Conservation (phyloP, 441 rosid genomes). For the Hypseocharis bilobata region DNA sequence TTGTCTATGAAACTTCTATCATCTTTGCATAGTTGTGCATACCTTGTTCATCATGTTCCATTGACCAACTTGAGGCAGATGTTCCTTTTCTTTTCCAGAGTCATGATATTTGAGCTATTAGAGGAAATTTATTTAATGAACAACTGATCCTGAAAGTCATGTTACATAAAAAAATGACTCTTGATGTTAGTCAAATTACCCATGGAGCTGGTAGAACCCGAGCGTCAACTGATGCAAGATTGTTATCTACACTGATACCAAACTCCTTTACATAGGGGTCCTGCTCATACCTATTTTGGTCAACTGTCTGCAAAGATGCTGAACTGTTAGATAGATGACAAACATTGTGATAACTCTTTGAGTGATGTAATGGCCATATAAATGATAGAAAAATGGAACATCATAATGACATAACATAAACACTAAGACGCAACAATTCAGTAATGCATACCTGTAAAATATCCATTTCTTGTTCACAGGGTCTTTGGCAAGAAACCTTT, state of each 20-base stretch:
- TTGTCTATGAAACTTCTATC: neutral
- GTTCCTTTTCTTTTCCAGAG: slow-evolving; percentile 87
- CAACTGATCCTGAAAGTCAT: slow-evolving; percentile 10
- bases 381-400: neutral
- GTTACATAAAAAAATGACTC: neutral
- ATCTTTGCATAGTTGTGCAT: slow-evolving; percentile 8
- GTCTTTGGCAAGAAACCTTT: slow-evolving; percentile 42
- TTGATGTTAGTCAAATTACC: slow-evolving; percentile 36
- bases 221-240: slow-evolving; percentile 82
- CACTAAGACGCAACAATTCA: neutral
- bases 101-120: slow-evolving; percentile 87
- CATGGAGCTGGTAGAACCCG: slow-evolving; percentile 97
- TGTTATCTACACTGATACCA: slow-evolving; percentile 73
- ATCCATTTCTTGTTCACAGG: slow-evolving; percentile 32
- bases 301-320: slow-evolving; percentile 27
- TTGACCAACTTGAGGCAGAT: slow-evolving; percentile 90
- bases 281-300: slow-evolving; percentile 27
- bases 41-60: slow-evolving; percentile 99
- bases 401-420: neutral
- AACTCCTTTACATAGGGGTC: slow-evolving; percentile 92
- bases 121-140: slow-evolving; percentile 17
- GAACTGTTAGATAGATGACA: neutral
- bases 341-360: neutral
- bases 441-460: slow-evolving; percentile 31
- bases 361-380: neutral